Evolutionary conservation across 192 early-diverging fungal genomes (phyloP), one percentile per base, ranked within the genome.

Genomic region (Gonapodya sp.): DNA sequence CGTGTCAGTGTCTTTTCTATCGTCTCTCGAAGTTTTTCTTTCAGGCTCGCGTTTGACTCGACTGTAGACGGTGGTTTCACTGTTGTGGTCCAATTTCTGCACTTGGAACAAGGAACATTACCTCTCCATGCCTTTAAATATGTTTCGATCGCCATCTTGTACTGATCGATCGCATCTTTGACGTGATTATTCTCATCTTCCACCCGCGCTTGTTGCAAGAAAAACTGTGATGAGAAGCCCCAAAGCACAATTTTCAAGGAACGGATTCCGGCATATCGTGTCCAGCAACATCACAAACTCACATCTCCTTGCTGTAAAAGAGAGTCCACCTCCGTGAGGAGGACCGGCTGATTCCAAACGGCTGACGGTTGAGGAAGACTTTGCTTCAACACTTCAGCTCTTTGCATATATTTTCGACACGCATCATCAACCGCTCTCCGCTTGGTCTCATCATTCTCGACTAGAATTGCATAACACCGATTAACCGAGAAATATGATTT

Each of bases 41-140:
- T 77, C 74, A 36, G 0, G 18, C 1, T 0, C 31, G n/a, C 31
- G 8, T 64, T 64, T 8, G 46, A 8, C 8, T 8, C 8, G 46
- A 24, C 46, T 64, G 46, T 64, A 8, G 46, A 8, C 8, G 46
- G 46, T 64, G 46, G 46, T 64, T 8, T 64, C 8, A 24, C 24
- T 64, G 46, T 64, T 24, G 46, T 64, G 24, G n/a, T n/a, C 24
- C 46, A 64, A 64, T 64, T 24, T 16, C 46, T 64, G 8, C 8
- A 64, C n/a, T n/a, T 64, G 46, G 24, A 64, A 16, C 46, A 64
- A 64, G 46, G 46, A 24, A 31, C 72, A 31, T 18, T 36, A 80
- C 79, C 79, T 80, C 36, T 73, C 1, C 0, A 18, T 18, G 79
- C 79, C 74, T 80, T 80, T 18, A 80, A 80, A 80, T 80, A 80